These are phyloP conservation scores for Suhomyces maxii DNA, from an alignment of 1,139 yeast genomes.

Conservation along the genomic window DNA sequence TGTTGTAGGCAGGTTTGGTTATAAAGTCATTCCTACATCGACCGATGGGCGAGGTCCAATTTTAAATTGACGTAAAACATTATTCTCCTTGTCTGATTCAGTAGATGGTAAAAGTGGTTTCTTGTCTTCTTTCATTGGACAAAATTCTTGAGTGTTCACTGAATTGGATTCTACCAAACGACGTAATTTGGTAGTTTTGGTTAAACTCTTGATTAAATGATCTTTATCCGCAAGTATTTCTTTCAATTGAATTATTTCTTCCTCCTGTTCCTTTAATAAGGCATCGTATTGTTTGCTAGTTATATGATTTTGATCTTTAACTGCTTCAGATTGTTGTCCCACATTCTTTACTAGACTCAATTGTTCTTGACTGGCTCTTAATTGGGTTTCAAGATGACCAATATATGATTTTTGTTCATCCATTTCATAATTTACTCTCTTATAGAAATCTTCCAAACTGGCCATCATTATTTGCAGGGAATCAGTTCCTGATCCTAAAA, in stretches of 20 bases:
- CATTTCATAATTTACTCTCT: slow-evolving; percentile 47
- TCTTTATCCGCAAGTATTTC: slow-evolving; percentile 68
- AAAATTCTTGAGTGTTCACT: slow-evolving; percentile 11
- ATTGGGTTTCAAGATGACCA: slow-evolving; percentile 58
- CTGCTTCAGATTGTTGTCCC: neutral
- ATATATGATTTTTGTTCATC: slow-evolving; percentile 68
- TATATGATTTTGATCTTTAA: slow-evolving; percentile 1
- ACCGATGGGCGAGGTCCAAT: slow-evolving; percentile 18
- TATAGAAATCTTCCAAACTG: slow-evolving; percentile 49
- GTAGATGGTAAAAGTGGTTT: neutral
- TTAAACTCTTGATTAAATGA: slow-evolving; percentile 72
- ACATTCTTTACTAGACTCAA: slow-evolving; percentile 7
- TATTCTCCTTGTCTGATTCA: slow-evolving; percentile 20
- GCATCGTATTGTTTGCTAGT: slow-evolving; percentile 21
- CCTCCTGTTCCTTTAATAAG: slow-evolving; percentile 59
- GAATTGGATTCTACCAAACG: slow-evolving; percentile 43
- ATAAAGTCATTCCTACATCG: neutral
- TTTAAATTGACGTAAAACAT: slow-evolving; percentile 24
- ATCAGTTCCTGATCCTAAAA: slow-evolving; percentile 40
- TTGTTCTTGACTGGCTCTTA: slow-evolving; percentile 32
- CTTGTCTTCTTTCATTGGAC: neutral
- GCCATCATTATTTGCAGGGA: slow-evolving; percentile 43
- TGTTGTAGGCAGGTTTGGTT: too few relatives aligned
- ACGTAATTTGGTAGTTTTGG: slow-evolving; percentile 56
- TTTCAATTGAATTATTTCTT: slow-evolving; percentile 65